Evolutionary conservation across 805 yeast genomes (phyloP), one percentile per base, ranked within the genome.

Genomic region (Myxozyma udenii): DNA sequence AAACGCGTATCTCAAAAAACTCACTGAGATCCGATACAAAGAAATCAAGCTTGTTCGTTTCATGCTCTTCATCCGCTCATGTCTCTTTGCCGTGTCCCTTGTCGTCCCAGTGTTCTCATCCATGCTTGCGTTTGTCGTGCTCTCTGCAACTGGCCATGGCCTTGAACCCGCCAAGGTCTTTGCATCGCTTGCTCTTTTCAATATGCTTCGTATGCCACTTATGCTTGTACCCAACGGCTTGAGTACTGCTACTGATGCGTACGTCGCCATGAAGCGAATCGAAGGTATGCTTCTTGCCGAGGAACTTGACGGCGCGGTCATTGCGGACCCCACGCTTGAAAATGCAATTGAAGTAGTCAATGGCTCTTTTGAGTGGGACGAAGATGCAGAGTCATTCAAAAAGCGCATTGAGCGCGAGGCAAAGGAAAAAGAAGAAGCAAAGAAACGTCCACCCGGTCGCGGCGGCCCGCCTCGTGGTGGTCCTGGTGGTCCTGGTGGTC

Each of bases 91-190:
- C 0, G 63, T 81, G 45, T 83, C 89, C 16, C 74, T 83, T 47
- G 74, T 85, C 1, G 70, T 87, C 51, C 86, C 96, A 0, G 75
- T 79, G 19, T 69, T 88, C 51, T 79, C 91, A 2, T 84, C 96
- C 1, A 74, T 87, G 77, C 73, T 83, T 14, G 66, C 81, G 2
- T 77, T 80, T 58, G 70, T 78, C 28, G 68, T 73, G 1, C 67
- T 77, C 60, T 73, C 73, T 40, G 70, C 77, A 32, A 73, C 79
- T 3, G 73, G 75, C 49, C 66, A 68, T 16, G 50, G 49, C 22
- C 66, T 73, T 46, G 71, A 73, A 55, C 80, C 93, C 1, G 85
- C 88, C 6, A 71, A 76, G 25, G 76, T 86, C 21, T 86, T 86
- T 64, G 78, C 93, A 1, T 81, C 93, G 2, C 70, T 86, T 39